Percentiles rank a stretch among this genome's conserved stretches.
Conservation (phyloP, 2,329 filamentous ascomycete genomes). For the Trematosphaeria pertusa region DNA sequence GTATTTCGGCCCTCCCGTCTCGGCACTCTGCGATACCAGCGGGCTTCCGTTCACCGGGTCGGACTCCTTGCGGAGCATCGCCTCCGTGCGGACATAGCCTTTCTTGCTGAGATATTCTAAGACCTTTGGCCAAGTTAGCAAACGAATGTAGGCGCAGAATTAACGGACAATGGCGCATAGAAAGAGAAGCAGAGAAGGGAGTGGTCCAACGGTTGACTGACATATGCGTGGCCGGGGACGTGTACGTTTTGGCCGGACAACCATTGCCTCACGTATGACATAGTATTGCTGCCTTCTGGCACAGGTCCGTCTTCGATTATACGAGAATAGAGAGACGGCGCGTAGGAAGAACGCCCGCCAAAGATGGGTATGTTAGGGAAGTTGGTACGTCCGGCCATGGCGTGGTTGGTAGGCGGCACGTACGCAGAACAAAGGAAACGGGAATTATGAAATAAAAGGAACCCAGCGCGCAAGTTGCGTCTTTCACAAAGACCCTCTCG, state of each 20-base stretch:
- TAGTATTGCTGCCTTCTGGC: no score
- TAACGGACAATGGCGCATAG: no score
- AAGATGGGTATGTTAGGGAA: not conserved
- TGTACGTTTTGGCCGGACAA: no score
- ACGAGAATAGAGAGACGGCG: no score
- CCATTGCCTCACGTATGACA: no score
- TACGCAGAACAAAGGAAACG: not conserved
- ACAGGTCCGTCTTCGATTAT: no score
- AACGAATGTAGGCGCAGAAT: no score
- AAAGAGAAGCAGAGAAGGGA: no score
- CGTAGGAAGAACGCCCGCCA: no score
- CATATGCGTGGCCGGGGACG: not conserved
- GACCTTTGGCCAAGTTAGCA: constrained; percentile 60
- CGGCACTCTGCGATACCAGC: constrained; percentile 69
- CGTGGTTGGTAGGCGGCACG: no score
- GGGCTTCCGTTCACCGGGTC: constrained; percentile 84
- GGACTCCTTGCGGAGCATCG: constrained; percentile 89
- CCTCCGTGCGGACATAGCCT: constrained; percentile 90
- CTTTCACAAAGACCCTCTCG: no score
- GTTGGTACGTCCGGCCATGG: not conserved
- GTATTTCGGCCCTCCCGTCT: constrained; percentile 77
- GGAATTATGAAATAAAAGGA: not conserved
- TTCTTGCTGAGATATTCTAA: constrained; percentile 97
- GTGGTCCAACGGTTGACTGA: no score
- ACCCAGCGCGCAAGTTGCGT: not conserved